Percentiles rank a stretch among this genome's conserved stretches.
These are phyloP conservation scores for Boletus sp. DNA, from an alignment of 768 basidiomycete genomes.

Conservation along the genomic window DNA sequence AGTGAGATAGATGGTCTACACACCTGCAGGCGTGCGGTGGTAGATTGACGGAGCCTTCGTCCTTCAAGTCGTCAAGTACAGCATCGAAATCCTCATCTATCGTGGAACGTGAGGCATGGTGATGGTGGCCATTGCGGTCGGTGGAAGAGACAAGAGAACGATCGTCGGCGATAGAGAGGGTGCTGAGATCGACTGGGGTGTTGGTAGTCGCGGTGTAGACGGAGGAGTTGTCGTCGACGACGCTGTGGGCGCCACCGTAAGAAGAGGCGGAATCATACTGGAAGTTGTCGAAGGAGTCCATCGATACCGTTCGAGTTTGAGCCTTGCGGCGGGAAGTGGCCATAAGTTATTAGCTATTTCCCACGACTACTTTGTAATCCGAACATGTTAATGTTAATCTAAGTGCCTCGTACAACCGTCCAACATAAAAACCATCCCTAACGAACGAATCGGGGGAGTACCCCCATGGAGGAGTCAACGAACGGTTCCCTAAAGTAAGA, in stretches of 20 bases:
- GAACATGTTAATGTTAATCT: neutral
- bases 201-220: constrained; percentile 74
- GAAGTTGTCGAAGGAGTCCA: constrained; percentile 85
- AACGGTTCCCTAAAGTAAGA: neutral
- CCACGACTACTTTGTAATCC: constrained; percentile 19
- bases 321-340: neutral
- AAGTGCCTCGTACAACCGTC: constrained; percentile 2
- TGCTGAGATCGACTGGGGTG: constrained; percentile 58
- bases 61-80: constrained; percentile 85
- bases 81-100: constrained; percentile 87
- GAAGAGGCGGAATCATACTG: constrained; percentile 82
- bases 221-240: constrained; percentile 78
- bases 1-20: constrained; percentile 20
- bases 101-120: constrained; percentile 31
- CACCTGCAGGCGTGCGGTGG: constrained; percentile 96
- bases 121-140: constrained; percentile 38
- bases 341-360: constrained; percentile 23
- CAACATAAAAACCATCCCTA: constrained; percentile 7
- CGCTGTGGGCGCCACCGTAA: constrained; percentile 63
- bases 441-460: constrained; percentile 10
- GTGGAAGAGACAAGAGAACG: constrained; percentile 41
- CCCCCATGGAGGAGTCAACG: neutral
- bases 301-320: constrained; percentile 32
- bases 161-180: constrained; percentile 66
- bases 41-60: constrained; percentile 71